These are phyloP conservation scores for Ascochyta viciae-villosae DNA, from an alignment of 2,329 filamentous ascomycete genomes.

Conservation along the genomic window DNA sequence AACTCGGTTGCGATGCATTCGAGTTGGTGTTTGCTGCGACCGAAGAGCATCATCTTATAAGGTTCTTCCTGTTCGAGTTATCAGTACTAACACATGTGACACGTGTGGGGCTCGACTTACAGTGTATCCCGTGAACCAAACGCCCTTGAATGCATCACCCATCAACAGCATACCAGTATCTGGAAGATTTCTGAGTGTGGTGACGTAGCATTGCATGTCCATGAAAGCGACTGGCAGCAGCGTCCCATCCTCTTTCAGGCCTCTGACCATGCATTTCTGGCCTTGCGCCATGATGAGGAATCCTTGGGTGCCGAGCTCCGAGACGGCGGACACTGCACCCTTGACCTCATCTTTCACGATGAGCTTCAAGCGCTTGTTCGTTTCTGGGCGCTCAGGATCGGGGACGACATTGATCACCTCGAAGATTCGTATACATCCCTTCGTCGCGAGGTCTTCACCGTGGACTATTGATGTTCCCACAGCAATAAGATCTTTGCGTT, in stretches of 20 bases:
- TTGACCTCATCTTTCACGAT: constrained; percentile 90
- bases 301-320: constrained; percentile 83
- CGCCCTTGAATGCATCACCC: constrained; percentile 88
- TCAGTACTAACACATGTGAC: constrained; percentile 18
- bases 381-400: constrained; percentile 83
- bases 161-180: constrained; percentile 86
- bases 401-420: constrained; percentile 92
- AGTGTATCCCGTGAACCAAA: constrained; percentile 96
- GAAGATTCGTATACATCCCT: constrained; percentile 87
- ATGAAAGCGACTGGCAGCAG: constrained; percentile 94
- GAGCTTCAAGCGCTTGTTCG: constrained; percentile 82
- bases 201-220: constrained; percentile 95
- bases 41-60: constrained; percentile 92
- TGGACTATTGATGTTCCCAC: constrained; percentile 86
- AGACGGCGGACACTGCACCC: constrained; percentile 87
- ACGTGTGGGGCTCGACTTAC: constrained; percentile 47
- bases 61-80: constrained; percentile 73
- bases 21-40: constrained; percentile 80
- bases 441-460: constrained; percentile 87
- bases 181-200: constrained; percentile 80
- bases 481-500: constrained; percentile 80
- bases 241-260: constrained; percentile 92
- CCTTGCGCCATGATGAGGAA: constrained; percentile 91
- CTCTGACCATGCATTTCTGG: constrained; percentile 96
- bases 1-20: constrained; percentile 86